Percentiles rank a stretch among this genome's conserved stretches.
phyloP scores from a whole-genome alignment of 257 asterid genomes.

The Vinca minor region DNA sequence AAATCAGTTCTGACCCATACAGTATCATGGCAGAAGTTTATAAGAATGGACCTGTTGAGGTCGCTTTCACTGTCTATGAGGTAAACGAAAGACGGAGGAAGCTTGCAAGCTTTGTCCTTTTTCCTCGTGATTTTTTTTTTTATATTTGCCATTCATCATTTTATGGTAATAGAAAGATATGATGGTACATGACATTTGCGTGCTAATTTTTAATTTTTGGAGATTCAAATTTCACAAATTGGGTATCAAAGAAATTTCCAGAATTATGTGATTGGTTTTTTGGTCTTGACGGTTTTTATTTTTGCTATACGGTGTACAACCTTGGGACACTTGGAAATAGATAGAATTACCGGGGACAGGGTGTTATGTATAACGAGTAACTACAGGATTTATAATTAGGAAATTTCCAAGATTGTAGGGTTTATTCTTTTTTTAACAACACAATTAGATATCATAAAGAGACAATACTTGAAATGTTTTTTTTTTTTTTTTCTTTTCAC shows the following conservation, averaged over 20 bases:
- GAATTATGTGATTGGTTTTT: background rate
- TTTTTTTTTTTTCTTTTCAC: background rate
- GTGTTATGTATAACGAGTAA: background rate
- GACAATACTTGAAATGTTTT: too few species aligned
- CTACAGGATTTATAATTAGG: background rate
- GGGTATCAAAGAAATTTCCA: background rate
- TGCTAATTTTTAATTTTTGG: background rate
- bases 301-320: background rate
- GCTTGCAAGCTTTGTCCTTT: background rate
- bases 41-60: slow-evolving; percentile 89
- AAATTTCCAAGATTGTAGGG: background rate
- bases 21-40: slow-evolving; percentile 81
- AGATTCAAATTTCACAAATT: slow-evolving; percentile 1
- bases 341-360: background rate
- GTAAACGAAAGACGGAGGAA: slow-evolving; percentile 25
- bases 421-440: background rate
- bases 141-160: background rate
- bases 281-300: background rate
- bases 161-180: background rate
- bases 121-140: background rate
- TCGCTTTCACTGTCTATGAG: slow-evolving; percentile 92
- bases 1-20: slow-evolving; percentile 54
- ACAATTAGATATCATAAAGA: too few species aligned
- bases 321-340: background rate
- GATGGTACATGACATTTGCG: background rate